These are phyloP conservation scores for Colletotrichum tanaceti DNA, from an alignment of 2,329 filamentous ascomycete genomes.

Conservation along the genomic window DNA sequence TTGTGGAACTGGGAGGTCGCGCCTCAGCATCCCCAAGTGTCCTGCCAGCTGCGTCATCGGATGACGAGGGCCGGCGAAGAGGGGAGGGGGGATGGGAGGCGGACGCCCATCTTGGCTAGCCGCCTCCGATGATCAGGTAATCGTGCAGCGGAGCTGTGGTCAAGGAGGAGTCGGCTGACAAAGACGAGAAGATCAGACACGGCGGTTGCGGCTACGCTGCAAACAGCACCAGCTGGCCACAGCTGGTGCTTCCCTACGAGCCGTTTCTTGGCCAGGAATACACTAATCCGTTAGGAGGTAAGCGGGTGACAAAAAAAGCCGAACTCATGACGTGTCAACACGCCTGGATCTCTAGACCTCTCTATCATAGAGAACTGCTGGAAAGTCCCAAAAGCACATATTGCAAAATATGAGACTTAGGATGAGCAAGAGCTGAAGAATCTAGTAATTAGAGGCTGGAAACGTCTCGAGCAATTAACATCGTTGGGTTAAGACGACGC, in stretches of 20 bases:
- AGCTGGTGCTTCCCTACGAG: neutral
- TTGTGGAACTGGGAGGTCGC: neutral
- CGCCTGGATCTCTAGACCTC: no score
- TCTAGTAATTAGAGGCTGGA: no score
- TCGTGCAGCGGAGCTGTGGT: neutral
- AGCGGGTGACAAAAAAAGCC: no score
- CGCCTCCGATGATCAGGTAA: conserved; percentile 7
- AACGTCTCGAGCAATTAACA: no score
- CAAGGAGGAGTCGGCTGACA: conserved; percentile 5
- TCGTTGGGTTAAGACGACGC: no score
- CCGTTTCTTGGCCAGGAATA: neutral
- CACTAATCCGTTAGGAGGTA: neutral
- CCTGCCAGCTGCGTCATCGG: conserved; percentile 30
- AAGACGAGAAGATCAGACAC: neutral
- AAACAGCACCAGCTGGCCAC: neutral
- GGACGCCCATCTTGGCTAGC: neutral
- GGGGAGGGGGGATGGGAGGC: conserved; percentile 8
- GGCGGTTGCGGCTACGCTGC: neutral
- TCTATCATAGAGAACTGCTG: no score
- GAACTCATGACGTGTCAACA: no score
- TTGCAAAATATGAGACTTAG: no score
- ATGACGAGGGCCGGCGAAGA: neutral
- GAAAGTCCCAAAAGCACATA: no score
- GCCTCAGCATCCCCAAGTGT: neutral
- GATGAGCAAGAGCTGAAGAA: no score